Conservation (phyloP, 768 basidiomycete genomes). For the Naganishia vaughanmartiniae region DNA sequence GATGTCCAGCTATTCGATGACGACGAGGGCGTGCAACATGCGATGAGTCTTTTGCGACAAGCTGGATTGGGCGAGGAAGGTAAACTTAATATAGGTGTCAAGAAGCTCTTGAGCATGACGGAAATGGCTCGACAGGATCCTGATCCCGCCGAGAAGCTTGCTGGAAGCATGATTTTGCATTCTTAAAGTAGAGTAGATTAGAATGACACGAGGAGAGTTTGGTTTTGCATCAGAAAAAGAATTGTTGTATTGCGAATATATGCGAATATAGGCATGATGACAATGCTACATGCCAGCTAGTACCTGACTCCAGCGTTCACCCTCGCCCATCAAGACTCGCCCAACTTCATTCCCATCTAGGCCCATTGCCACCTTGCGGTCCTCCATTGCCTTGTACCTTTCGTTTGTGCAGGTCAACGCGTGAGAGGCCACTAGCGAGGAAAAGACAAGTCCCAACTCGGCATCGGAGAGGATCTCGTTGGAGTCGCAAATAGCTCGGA, state of each 20-base stretch:
- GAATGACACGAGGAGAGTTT: too few species aligned
- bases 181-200: constrained; percentile 1
- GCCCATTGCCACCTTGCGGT: constrained; percentile 63
- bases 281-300: constrained; percentile 44
- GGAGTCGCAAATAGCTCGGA: constrained; percentile 62
- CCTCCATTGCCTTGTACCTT: constrained; percentile 62
- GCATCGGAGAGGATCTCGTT: constrained; percentile 64
- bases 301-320: constrained; percentile 55
- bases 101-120: constrained; percentile 82
- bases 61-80: constrained; percentile 66
- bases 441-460: constrained; percentile 69
- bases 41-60: constrained; percentile 66
- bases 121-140: constrained; percentile 99
- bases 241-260: constrained; percentile 17
- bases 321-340: constrained; percentile 76
- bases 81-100: constrained; percentile 80
- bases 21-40: constrained; percentile 56
- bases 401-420: constrained; percentile 71
- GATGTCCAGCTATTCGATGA: constrained; percentile 74
- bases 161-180: constrained; percentile 43
- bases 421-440: constrained; percentile 72
- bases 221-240: neutral
- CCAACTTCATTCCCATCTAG: constrained; percentile 83
- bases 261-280: neutral
- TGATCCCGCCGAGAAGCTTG: constrained; percentile 63